Conservation (phyloP, 345 rosid genomes). For the Melaleuca alternifolia region DNA sequence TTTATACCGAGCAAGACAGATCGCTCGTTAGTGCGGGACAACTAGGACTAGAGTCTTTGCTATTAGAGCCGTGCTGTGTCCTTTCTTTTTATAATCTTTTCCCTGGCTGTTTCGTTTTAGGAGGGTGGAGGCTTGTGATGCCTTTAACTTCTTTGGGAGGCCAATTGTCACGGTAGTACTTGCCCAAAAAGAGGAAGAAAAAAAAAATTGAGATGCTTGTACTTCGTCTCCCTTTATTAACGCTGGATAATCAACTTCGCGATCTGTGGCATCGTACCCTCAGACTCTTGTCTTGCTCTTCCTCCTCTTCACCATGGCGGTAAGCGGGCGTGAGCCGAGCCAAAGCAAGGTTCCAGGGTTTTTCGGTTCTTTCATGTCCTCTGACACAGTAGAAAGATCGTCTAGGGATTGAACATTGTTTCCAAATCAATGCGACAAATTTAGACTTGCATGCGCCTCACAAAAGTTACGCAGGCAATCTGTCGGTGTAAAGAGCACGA, state of each 20-base stretch:
- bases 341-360: background rate
- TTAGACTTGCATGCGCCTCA: background rate
- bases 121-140: background rate
- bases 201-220: background rate
- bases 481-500: background rate
- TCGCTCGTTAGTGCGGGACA: background rate
- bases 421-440: background rate
- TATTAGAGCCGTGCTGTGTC: background rate
- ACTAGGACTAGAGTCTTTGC: background rate
- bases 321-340: background rate
- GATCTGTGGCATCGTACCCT: background rate
- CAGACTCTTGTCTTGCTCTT: background rate
- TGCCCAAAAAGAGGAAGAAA: no score
- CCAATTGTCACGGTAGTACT: background rate
- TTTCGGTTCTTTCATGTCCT: background rate
- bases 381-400: background rate
- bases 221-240: background rate
- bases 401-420: background rate
- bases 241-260: background rate
- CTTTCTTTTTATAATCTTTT: background rate
- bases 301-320: background rate
- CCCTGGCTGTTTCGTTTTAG: background rate
- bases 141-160: background rate
- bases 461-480: background rate
- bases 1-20: background rate